Evolutionary conservation across 1,139 yeast genomes (phyloP).

Genomic region (Pichia sp.): DNA sequence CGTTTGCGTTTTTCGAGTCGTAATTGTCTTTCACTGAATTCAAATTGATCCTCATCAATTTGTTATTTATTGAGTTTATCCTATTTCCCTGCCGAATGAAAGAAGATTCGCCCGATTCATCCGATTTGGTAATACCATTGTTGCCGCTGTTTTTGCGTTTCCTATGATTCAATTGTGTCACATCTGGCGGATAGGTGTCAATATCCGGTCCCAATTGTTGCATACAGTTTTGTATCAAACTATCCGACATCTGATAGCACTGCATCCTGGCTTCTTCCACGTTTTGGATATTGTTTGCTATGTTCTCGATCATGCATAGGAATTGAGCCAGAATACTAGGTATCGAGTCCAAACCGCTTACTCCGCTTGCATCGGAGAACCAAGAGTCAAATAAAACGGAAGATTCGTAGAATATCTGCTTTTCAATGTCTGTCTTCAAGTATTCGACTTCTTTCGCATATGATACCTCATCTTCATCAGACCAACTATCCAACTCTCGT

Average conservation of each 20-base stretch:
- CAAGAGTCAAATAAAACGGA: constrained; percentile 42
- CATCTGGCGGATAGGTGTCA: neutral
- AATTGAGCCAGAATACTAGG: constrained; percentile 14
- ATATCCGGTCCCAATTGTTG: constrained; percentile 2
- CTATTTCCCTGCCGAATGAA: constrained; percentile 17
- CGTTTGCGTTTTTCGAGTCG: neutral
- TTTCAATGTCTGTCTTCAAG: constrained; percentile 46
- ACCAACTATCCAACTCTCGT: constrained; percentile 55
- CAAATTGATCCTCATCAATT: constrained; percentile 20
- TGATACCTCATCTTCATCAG: constrained; percentile 37
- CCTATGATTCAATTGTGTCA: neutral
- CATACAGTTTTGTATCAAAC: constrained; percentile 10
- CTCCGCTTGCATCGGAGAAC: constrained; percentile 4
- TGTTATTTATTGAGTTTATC: constrained; percentile 18
- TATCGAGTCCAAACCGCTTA: constrained; percentile 5
- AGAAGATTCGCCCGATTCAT: constrained; percentile 3
- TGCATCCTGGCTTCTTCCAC: constrained; percentile 15
- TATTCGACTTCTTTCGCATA: constrained; percentile 41
- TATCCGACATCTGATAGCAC: constrained; percentile 12
- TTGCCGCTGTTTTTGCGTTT: constrained; percentile 11
- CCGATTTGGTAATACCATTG: neutral
- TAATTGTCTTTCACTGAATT: constrained; percentile 5
- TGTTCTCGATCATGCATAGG: constrained; percentile 10
- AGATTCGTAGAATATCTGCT: constrained; percentile 52
- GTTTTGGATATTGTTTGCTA: constrained; percentile 10